These are phyloP conservation scores for Scheffersomyces parashehatae DNA, from an alignment of 1,139 yeast genomes.

Conservation along the genomic window DNA sequence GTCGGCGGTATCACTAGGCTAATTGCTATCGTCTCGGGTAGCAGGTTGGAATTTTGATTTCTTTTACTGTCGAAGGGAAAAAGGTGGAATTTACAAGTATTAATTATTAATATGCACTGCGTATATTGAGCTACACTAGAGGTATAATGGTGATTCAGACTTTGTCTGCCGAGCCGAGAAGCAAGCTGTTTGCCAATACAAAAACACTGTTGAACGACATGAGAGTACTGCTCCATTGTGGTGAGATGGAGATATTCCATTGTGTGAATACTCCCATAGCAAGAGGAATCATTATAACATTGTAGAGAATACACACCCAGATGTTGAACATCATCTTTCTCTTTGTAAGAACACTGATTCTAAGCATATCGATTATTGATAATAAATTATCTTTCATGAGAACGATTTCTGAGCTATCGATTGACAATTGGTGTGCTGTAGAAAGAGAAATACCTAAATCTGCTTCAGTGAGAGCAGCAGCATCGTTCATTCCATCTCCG, in stretches of 20 bases:
- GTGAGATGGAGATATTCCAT: not conserved
- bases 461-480: not conserved
- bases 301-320: slow-evolving; percentile 1
- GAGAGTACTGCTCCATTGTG: not conserved
- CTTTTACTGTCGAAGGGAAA: no score
- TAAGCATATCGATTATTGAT: not conserved
- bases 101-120: no score
- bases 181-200: not conserved
- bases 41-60: no score
- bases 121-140: no score
- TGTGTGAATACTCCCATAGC: not conserved
- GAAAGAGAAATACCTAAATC: not conserved
- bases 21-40: no score
- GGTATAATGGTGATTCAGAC: no score
- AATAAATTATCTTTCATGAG: not conserved
- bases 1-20: no score
- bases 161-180: not conserved
- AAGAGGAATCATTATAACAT: not conserved
- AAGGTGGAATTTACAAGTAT: no score
- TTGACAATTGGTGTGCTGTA: not conserved
- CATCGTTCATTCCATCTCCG: not conserved
- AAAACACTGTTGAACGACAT: slow-evolving; percentile 1
- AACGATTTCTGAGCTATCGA: not conserved
- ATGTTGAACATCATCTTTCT: not conserved
- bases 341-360: not conserved